A percentile compares a stretch with the other conserved stretches of the same genome.
phyloP scores from a whole-genome alignment of 2,329 filamentous ascomycete genomes.

The Penicillium sp. region DNA sequence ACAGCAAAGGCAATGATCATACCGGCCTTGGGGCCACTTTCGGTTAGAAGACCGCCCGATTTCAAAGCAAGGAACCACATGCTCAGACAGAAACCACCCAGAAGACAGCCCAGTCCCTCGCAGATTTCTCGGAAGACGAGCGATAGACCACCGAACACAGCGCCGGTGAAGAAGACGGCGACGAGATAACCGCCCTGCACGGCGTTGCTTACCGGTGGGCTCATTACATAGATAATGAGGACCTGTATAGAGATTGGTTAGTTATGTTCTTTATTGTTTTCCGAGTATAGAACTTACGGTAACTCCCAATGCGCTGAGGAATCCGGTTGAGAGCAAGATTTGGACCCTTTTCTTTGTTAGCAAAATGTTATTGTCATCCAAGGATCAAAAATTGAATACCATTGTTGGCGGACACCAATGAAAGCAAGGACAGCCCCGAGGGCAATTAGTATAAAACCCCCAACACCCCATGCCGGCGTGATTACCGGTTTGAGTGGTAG shows the following conservation, averaged over 20 bases:
- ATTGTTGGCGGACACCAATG: constrained; percentile 78
- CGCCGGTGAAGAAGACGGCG: constrained; percentile 69
- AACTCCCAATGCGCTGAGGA: constrained; percentile 69
- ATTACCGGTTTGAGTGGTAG: constrained; percentile 72
- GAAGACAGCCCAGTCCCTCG: constrained; percentile 77
- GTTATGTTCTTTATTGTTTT: not conserved
- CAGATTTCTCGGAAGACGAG: constrained; percentile 81
- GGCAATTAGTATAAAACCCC: constrained; percentile 71
- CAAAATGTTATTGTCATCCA: not conserved
- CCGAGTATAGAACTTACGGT: constrained; percentile 47
- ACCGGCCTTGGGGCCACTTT: constrained; percentile 62
- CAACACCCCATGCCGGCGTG: constrained; percentile 77
- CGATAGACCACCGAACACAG: constrained; percentile 69
- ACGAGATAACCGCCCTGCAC: constrained; percentile 86
- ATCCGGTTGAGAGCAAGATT: constrained; percentile 75
- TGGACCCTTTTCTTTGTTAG: constrained; percentile 54
- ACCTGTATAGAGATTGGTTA: constrained; percentile 43
- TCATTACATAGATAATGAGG: constrained; percentile 86
- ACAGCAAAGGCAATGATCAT: constrained; percentile 73
- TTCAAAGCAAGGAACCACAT: constrained; percentile 88
- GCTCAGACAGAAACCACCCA: constrained; percentile 78
- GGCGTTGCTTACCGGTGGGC: constrained; percentile 67
- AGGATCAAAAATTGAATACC: constrained; percentile 37
- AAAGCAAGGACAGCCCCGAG: constrained; percentile 70
- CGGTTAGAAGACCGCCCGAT: constrained; percentile 69